Conservation (phyloP, 1,284 basidiomycete genomes). For the Austroboletus novae-zelandiae region DNA sequence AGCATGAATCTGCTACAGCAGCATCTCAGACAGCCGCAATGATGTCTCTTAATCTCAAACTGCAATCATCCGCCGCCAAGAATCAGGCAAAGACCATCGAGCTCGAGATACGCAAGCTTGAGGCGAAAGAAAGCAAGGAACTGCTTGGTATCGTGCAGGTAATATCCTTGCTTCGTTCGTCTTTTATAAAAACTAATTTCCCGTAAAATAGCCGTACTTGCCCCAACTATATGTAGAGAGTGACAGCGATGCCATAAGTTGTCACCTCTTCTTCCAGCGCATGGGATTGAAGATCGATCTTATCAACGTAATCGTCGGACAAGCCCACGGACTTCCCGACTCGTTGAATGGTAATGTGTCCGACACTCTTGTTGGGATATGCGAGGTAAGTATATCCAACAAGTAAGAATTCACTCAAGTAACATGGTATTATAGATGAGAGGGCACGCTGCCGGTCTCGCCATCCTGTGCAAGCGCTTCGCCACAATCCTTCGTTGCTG, state of each 20-base stretch:
- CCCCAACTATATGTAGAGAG: conserved; percentile 83
- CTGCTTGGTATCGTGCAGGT: conserved; percentile 72
- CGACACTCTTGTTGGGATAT: conserved; percentile 83
- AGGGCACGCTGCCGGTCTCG: conserved; percentile 74
- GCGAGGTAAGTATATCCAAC: conserved; percentile 60
- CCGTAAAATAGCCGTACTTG: conserved; percentile 67
- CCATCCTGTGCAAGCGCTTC: conserved; percentile 84
- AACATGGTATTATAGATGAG: conserved; percentile 55
- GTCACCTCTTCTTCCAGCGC: conserved; percentile 89
- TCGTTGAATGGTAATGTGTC: conserved; percentile 77
- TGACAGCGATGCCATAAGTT: conserved; percentile 83
- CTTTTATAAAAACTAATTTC: background rate
- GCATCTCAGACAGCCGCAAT: conserved; percentile 78
- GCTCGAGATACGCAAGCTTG: conserved; percentile 79
- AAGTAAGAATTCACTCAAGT: background rate
- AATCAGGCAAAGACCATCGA: conserved; percentile 88
- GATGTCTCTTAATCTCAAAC: conserved; percentile 89
- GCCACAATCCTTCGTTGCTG: conserved; percentile 77
- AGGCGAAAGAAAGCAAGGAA: conserved; percentile 79
- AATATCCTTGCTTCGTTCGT: conserved; percentile 1
- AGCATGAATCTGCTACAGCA: conserved; percentile 75
- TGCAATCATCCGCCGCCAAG: conserved; percentile 87
- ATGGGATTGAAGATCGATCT: conserved; percentile 83
- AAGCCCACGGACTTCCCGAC: conserved; percentile 80
- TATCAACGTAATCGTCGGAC: conserved; percentile 77